A percentile compares a stretch with the other conserved stretches of the same genome.
Conservation (phyloP, 2,329 filamentous ascomycete genomes). For the Alternaria hordeiaustralica region DNA sequence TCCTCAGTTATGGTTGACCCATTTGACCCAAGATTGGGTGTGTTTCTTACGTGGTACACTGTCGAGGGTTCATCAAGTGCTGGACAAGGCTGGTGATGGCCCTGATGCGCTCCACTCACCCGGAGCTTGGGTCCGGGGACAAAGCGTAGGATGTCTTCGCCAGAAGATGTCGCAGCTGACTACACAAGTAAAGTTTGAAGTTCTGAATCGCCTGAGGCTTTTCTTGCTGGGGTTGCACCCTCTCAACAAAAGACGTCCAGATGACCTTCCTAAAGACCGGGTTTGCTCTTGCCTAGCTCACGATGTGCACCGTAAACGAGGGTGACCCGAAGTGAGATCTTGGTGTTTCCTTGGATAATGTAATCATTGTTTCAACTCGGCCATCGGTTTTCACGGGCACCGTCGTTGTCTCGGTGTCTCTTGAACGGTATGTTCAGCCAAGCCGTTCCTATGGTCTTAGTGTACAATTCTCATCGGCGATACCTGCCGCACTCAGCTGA, state of each 20-base stretch:
- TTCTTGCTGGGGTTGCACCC: not conserved
- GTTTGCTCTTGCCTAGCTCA: not conserved
- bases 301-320: not conserved
- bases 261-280: not conserved
- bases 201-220: not conserved
- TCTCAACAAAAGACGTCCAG: not conserved
- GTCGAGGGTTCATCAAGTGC: not conserved
- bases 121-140: not conserved
- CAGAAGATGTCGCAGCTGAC: not conserved
- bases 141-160: not conserved
- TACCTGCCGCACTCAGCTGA: not conserved
- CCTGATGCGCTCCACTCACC: not conserved
- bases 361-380: not conserved
- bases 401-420: not conserved
- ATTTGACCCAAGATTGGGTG: not conserved
- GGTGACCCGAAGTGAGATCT: not conserved
- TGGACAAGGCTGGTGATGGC: not conserved
- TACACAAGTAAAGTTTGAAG: not conserved
- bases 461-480: not conserved
- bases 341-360: not conserved
- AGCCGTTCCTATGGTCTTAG: not conserved
- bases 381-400: not conserved
- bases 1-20: not conserved
- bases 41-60: not conserved
- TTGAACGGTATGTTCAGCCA: not conserved